phyloP scores from a whole-genome alignment of 208 protist species.

The Herpetomonas muscarum region DNA sequence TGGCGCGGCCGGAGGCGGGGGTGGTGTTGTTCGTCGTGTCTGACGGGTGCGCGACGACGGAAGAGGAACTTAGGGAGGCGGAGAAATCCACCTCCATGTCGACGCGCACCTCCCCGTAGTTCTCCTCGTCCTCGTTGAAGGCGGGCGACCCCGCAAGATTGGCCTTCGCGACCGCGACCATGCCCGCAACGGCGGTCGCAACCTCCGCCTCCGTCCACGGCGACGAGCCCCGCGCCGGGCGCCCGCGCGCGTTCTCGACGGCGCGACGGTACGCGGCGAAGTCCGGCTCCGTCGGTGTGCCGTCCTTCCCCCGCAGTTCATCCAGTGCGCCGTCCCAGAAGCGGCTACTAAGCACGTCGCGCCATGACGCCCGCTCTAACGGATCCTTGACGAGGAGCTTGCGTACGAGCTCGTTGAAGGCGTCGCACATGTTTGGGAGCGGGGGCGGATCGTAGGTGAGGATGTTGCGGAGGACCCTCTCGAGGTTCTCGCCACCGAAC shows the following conservation, averaged over 20 bases:
- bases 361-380: constrained; percentile 70
- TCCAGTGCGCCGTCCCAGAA: constrained; percentile 77
- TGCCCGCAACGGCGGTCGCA: constrained; percentile 21
- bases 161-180: constrained; percentile 25
- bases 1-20: too few species aligned
- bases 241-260: constrained; percentile 6
- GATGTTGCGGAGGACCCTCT: constrained; percentile 92
- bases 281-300: constrained; percentile 49
- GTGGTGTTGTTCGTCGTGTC: too few species aligned
- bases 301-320: constrained; percentile 9
- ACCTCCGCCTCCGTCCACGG: constrained; percentile 27
- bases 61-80: constrained; percentile 5
- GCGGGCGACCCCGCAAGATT: constrained; percentile 24
- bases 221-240: not conserved
- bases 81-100: constrained; percentile 75
- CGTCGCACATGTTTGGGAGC: constrained; percentile 33
- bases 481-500: constrained; percentile 90
- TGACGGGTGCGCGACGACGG: too few species aligned
- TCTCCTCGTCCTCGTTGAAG: constrained; percentile 31
- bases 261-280: constrained; percentile 50
- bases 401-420: constrained; percentile 66
- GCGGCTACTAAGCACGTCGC: constrained; percentile 51
- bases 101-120: constrained; percentile 22
- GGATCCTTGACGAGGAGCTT: constrained; percentile 81
- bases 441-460: constrained; percentile 29